Percentiles rank a stretch among this genome's conserved stretches.
phyloP scores from a whole-genome alignment of 2,329 filamentous ascomycete genomes.

The Ceratocystis alfenasii region DNA sequence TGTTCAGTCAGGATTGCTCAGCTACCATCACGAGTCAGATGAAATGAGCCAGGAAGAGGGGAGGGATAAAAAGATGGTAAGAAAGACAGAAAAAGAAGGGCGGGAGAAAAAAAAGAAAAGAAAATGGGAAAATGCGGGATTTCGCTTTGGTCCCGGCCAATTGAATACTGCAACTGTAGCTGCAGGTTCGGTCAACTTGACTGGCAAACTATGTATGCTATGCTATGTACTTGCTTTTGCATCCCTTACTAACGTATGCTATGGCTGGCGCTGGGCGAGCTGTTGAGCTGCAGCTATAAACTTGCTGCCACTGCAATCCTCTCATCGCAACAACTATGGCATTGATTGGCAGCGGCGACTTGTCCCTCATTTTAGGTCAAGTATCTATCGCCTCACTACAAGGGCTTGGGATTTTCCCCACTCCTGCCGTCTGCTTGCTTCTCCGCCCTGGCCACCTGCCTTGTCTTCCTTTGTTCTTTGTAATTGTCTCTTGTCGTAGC shows the following conservation, averaged over 20 bases:
- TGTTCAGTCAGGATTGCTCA: not conserved
- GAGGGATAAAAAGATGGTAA: constrained; percentile 9
- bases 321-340: not conserved
- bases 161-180: constrained; percentile 2
- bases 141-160: not conserved
- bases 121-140: constrained; percentile 2
- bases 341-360: not conserved
- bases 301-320: not conserved
- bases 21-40: constrained; percentile 9
- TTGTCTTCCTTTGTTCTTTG: not conserved
- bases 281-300: not conserved
- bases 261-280: not conserved
- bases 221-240: not conserved
- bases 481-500: not conserved
- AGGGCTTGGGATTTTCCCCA: not conserved
- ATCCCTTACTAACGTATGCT: not conserved
- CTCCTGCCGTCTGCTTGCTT: not conserved
- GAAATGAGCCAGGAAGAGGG: constrained; percentile 8
- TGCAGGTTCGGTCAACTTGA: not conserved
- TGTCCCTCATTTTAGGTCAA: not conserved
- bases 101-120: not conserved
- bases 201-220: not conserved
- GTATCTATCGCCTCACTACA: no score
- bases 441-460: not conserved
- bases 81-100: not conserved